These are phyloP conservation scores for Penicillium sp. DNA, from an alignment of 2,329 filamentous ascomycete genomes.

Conservation along the genomic window DNA sequence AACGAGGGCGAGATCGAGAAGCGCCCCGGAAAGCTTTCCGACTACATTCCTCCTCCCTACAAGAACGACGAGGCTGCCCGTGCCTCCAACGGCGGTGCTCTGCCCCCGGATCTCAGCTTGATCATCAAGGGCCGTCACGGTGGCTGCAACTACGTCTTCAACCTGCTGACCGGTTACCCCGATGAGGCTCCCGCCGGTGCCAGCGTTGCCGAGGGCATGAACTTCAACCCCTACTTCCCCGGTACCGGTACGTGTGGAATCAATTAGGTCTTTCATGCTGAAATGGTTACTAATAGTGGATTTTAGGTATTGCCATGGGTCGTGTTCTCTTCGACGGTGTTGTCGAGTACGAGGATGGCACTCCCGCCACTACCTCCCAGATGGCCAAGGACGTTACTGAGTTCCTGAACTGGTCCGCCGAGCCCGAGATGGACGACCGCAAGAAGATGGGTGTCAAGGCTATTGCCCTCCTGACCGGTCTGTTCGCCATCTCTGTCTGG, in stretches of 20 bases:
- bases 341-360: slow-evolving; percentile 97
- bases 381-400: slow-evolving; percentile 99
- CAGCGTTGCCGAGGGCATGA: slow-evolving; percentile 80
- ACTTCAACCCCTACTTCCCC: slow-evolving; percentile 99
- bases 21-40: slow-evolving; percentile 96
- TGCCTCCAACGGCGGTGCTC: slow-evolving; percentile 96
- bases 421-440: slow-evolving; percentile 98
- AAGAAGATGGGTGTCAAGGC: slow-evolving; percentile 99
- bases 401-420: slow-evolving; percentile 98
- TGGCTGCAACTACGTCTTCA: slow-evolving; percentile 98
- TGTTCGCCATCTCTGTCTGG: slow-evolving; percentile 90
- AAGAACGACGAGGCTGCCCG: slow-evolving; percentile 99
- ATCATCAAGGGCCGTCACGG: slow-evolving; percentile 98
- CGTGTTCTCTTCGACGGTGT: slow-evolving; percentile 97
- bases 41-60: slow-evolving; percentile 93
- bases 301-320: slow-evolving; percentile 81
- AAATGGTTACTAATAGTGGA: neutral
- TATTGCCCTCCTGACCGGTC: slow-evolving; percentile 71
- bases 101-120: slow-evolving; percentile 94
- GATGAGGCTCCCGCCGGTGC: slow-evolving; percentile 93
- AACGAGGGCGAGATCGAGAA: slow-evolving; percentile 98
- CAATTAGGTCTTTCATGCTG: neutral
- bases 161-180: slow-evolving; percentile 91
- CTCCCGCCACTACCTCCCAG: slow-evolving; percentile 90
- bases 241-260: slow-evolving; percentile 67